Base-by-base conservation (phyloP, 1,284 basidiomycete species). In the Pascua guehoae region DNA sequence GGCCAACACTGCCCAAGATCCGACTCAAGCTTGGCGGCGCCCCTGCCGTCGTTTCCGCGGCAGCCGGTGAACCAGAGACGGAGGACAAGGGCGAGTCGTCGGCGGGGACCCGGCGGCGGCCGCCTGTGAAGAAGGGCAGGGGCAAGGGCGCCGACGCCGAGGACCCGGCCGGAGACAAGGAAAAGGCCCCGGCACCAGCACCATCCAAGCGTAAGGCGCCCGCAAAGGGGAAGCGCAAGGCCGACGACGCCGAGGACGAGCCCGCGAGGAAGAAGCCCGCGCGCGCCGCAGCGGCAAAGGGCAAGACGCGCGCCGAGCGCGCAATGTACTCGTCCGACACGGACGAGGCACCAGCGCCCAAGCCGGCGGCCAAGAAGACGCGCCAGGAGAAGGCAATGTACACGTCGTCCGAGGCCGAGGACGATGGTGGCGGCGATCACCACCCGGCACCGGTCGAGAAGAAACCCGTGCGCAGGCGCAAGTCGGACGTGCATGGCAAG, bases 1-100 rank as follows among this genome's bases (percentile, higher is more conserved):
- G 39, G 3, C n/a, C 18, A 18, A 2, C 44, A 7, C 11, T 47
- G 39, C 39, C 43, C 8, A 54, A 54, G 41, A 40, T 48, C 41
- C 51, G 40, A 36, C 41, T 58, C 16, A 55, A 59, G 50, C 18
- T 52, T 42, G n/a, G 37, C 42, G 9, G 16, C 17, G 4, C 10
- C 42, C 16, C 32, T 7, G 17, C 41, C 11, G 41, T 16, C 10
- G 17, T 8, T 16, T 12, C 41, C 14, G n/a, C n/a, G n/a, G n/a
- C n/a, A n/a, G n/a, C n/a, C n/a, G n/a, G n/a, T n/a, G 32, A 51
- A 43, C 36, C 47, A 4, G 42, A 9, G 53, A 11, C 41, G 42
- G 37, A 12, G 42, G 40, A 16, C 37, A 44, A 32, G 43, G 15
- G 14, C 7, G 37, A 8, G 47, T 12, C 14, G 47, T 9, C 10